Evolutionary conservation across 768 basidiomycete genomes (phyloP).

Genomic region (Lepiota brunneoincarnata): DNA sequence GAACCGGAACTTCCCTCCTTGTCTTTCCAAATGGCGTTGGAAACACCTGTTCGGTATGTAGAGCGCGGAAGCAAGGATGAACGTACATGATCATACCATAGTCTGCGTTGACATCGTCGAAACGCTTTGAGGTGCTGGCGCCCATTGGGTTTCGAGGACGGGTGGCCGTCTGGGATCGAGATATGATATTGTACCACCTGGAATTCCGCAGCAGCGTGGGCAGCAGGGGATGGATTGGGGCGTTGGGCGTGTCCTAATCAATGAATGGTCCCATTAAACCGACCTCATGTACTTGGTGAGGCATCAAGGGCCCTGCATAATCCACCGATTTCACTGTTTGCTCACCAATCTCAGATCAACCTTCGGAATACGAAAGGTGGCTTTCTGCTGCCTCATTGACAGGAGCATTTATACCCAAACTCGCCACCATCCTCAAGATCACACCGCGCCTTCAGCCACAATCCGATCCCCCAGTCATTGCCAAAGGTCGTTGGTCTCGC

Average conservation of each 20-base stretch:
- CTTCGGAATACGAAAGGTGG: background rate
- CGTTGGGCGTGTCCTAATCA: background rate
- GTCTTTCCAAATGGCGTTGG: slow-evolving; percentile 1
- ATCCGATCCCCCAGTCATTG: too few relatives aligned
- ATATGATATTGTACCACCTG: too few relatives aligned
- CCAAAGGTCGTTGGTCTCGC: too few relatives aligned
- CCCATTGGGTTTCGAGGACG: slow-evolving; percentile 2
- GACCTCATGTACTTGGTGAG: background rate
- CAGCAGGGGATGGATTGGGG: too few relatives aligned
- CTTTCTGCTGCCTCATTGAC: too few relatives aligned
- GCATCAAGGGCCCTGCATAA: background rate
- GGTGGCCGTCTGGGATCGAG: background rate
- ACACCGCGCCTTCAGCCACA: too few relatives aligned
- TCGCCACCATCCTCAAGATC: too few relatives aligned
- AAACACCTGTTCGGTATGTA: background rate
- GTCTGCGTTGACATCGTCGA: slow-evolving; percentile 1
- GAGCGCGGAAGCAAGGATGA: background rate
- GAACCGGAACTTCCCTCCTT: slow-evolving; percentile 2
- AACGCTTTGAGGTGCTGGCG: background rate
- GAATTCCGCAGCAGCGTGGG: background rate
- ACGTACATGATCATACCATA: slow-evolving; percentile 9
- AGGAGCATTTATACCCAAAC: too few relatives aligned
- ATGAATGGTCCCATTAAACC: too few relatives aligned
- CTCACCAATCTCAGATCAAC: too few relatives aligned
- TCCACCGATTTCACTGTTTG: too few relatives aligned